Percentiles rank a stretch among this genome's conserved stretches.
Conservation (phyloP, 176 grass and related monocot genomes). For the Eleusine indica region DNA sequence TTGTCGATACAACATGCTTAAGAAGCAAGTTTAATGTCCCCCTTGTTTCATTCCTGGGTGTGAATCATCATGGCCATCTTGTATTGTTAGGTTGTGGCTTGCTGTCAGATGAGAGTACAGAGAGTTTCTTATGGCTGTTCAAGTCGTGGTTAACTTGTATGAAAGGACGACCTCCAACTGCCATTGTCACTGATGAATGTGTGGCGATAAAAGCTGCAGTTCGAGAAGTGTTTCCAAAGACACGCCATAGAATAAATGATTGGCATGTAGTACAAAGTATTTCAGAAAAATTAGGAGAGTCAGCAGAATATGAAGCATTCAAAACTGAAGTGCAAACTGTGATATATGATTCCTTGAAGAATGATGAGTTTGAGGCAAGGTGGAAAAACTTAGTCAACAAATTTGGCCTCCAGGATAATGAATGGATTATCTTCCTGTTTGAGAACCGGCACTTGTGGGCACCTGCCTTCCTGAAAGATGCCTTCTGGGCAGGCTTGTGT, state of each 20-base stretch:
- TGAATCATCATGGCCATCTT: conserved; percentile 72
- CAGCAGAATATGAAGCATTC: conserved; percentile 49
- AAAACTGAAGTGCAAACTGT: conserved; percentile 44
- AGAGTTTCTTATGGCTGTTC: conserved; percentile 73
- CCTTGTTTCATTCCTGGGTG: conserved; percentile 66
- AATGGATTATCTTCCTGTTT: conserved; percentile 68
- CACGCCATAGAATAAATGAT: conserved; percentile 64
- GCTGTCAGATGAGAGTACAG: conserved; percentile 76
- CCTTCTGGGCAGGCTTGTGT: conserved; percentile 74
- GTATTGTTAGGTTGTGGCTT: conserved; percentile 76
- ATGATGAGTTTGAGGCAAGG: conserved; percentile 65
- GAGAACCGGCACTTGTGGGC: conserved; percentile 69
- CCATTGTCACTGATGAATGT: conserved; percentile 65
- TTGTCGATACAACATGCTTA: conserved; percentile 64
- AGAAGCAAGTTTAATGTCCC: conserved; percentile 59
- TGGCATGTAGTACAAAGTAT: conserved; percentile 56
- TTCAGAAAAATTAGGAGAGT: conserved; percentile 53
- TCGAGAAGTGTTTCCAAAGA: conserved; percentile 56
- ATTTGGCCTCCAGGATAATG: conserved; percentile 56
- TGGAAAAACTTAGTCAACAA: conserved; percentile 58
- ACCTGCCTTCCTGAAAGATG: conserved; percentile 71
- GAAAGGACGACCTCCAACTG: conserved; percentile 51
- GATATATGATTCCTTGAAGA: conserved; percentile 64
- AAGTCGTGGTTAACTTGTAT: conserved; percentile 77
- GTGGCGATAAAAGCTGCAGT: conserved; percentile 56